A percentile compares a stretch with the other conserved stretches of the same genome.
phyloP scores from a whole-genome alignment of 305 asterid species.

The Fraxinus velutina region DNA sequence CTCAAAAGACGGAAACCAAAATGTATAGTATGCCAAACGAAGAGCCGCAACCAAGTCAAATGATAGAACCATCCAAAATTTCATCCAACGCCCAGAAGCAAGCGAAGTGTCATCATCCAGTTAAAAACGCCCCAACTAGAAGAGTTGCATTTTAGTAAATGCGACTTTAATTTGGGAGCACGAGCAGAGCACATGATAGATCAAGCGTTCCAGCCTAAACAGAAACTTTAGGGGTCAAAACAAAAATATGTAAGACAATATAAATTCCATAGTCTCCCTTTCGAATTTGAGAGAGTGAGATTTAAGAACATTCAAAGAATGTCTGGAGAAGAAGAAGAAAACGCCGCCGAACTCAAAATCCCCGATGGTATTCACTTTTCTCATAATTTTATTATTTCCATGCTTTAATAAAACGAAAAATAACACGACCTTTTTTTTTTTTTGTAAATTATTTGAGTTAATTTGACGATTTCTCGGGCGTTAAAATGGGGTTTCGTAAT shows the following conservation, averaged over 20 bases:
- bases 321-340: conserved; percentile 33
- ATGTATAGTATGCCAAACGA: too few relatives aligned
- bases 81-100: too few relatives aligned
- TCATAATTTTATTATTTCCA: neutral
- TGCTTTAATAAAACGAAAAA: neutral
- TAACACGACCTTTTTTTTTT: neutral
- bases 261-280: neutral
- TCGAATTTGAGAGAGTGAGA: neutral
- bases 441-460: neutral
- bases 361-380: conserved; percentile 24
- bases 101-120: too few relatives aligned
- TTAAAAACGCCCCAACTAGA: too few relatives aligned
- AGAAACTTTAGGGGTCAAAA: neutral
- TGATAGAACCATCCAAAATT: too few relatives aligned
- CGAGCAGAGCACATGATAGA: too few relatives aligned
- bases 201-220: too few relatives aligned
- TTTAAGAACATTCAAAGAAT: neutral
- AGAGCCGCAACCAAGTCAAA: too few relatives aligned
- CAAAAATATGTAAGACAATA: neutral
- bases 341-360: conserved; percentile 35
- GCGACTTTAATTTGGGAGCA: too few relatives aligned
- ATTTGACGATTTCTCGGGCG: neutral
- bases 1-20: too few relatives aligned
- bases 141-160: too few relatives aligned
- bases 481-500: neutral